phyloP scores from a whole-genome alignment of 2,329 filamentous ascomycete species.

The Hymenoscyphus infarciens region DNA sequence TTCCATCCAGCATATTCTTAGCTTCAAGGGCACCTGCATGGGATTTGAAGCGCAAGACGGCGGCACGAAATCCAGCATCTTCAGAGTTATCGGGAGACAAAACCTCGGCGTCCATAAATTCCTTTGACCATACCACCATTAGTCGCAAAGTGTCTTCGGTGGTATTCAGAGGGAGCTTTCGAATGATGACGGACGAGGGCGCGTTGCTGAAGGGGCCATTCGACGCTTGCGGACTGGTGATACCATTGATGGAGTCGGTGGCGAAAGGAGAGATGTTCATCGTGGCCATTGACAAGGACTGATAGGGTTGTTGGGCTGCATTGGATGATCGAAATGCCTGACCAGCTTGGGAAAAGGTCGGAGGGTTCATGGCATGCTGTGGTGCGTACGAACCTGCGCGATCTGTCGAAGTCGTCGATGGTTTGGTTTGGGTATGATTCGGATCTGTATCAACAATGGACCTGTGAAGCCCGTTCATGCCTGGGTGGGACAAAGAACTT shows the following conservation, averaged over 20 bases:
- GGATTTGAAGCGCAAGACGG: conserved; percentile 51
- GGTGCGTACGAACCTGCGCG: conserved; percentile 26
- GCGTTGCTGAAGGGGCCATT: conserved; percentile 27
- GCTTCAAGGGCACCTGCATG: conserved; percentile 52
- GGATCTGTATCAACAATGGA: conserved; percentile 23
- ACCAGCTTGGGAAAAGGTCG: conserved; percentile 33
- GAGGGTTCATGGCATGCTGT: conserved; percentile 37
- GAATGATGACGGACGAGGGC: conserved; percentile 47
- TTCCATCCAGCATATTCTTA: conserved; percentile 56
- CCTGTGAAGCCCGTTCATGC: conserved; percentile 28
- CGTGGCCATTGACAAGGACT: conserved; percentile 33
- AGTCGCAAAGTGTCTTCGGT: conserved; percentile 51
- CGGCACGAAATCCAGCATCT: conserved; percentile 49
- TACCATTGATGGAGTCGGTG: conserved; percentile 22
- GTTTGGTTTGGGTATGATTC: conserved; percentile 18
- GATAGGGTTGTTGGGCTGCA: conserved; percentile 30
- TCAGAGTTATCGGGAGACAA: conserved; percentile 47
- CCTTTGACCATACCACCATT: conserved; percentile 58
- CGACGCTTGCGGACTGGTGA: conserved; percentile 24
- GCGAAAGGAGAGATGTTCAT: conserved; percentile 30
- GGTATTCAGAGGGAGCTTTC: conserved; percentile 51
- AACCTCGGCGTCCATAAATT: conserved; percentile 50
- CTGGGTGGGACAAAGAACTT: conserved; percentile 23
- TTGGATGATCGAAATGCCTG: conserved; percentile 33
- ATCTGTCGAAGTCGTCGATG: conserved; percentile 20